Conservation (phyloP, 495 filamentous ascomycete species). For the Corynascus novoguineensis region DNA sequence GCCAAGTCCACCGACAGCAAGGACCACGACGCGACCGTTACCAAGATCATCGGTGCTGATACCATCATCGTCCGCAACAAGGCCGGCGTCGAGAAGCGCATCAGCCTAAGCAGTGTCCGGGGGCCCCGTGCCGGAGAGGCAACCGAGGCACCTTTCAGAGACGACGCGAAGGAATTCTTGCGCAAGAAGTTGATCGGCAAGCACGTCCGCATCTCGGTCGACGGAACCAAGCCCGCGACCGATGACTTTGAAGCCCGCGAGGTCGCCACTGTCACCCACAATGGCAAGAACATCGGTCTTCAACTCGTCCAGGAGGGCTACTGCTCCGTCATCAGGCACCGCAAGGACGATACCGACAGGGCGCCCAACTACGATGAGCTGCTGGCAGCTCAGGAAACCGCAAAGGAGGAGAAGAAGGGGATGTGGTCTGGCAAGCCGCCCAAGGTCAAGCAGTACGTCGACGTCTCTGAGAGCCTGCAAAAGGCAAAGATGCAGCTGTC, state of each 20-base stretch:
- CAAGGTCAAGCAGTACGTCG: slow-evolving; percentile 70
- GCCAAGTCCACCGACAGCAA: slow-evolving; percentile 52
- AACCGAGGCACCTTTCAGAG: slow-evolving; percentile 69
- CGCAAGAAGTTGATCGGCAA: slow-evolving; percentile 94
- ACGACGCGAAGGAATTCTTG: slow-evolving; percentile 93
- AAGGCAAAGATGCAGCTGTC: slow-evolving; percentile 92
- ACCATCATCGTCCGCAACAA: slow-evolving; percentile 81
- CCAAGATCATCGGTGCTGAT: slow-evolving; percentile 81
- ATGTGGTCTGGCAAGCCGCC: slow-evolving; percentile 89
- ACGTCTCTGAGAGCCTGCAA: slow-evolving; percentile 86
- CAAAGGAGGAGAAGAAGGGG: slow-evolving; percentile 76
- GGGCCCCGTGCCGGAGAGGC: slow-evolving; percentile 65
- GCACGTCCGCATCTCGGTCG: slow-evolving; percentile 77
- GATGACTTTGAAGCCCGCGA: slow-evolving; percentile 94
- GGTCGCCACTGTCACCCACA: slow-evolving; percentile 77
- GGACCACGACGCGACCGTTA: slow-evolving; percentile 72
- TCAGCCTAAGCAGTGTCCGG: slow-evolving; percentile 86
- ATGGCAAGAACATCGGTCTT: slow-evolving; percentile 81
- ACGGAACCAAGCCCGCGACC: slow-evolving; percentile 83
- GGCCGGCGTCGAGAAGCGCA: slow-evolving; percentile 76
- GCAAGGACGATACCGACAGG: slow-evolving; percentile 85
- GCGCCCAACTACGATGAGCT: slow-evolving; percentile 92
- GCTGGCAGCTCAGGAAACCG: slow-evolving; percentile 78
- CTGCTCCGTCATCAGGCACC: slow-evolving; percentile 87
- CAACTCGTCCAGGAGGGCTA: slow-evolving; percentile 85